Evolutionary conservation across 2,329 filamentous ascomycete species (phyloP), one percentile per base, ranked within the genome.

Genomic region (Arthroderma sp.): DNA sequence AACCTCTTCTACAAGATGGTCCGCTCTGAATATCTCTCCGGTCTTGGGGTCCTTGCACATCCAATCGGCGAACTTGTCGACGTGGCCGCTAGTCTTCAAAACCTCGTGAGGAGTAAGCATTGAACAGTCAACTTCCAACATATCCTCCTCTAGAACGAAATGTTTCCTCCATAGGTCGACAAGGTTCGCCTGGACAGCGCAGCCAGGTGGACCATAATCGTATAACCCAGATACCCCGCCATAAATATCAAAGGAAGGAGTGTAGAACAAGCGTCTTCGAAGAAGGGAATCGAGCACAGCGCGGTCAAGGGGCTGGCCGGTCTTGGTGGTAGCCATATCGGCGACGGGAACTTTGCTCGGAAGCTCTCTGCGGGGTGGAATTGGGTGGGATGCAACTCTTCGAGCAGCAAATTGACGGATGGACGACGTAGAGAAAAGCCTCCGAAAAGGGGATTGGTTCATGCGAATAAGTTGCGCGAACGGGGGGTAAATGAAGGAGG

Each of bases 11-110:
- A 98, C 88, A 57, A 96, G 78, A 70, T 98, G 91, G 61, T 98
- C 91, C 47, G 91, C 87, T 55, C 91, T 80, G 62, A 98, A 80
- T 60, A 95, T 94, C 65, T 98, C 91, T 61, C 91, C 91, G 57
- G 83, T 94, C 75, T 94, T 93, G 51, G 89, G 86, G 65, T 98
- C 91, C 68, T 94, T 94, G 80, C 85, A 94, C 88, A 96, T 95
- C 85, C 85, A 96, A 65, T 96, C 89, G 66, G 86, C 84, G 60
- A 96, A 96, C 67, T 94, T 94, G 66, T 95, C 89, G 53, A 96
- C 91, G 69, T 98, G 91, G 52, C 91, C 91, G 63, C 80, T 85
- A 44, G 89, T 94, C 75, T 96, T 94, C 60, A 98, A 77, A 33
- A 98, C 85, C 40, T 91, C 84, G 58, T 91, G 80, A 31, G 91